Evolutionary conservation across 2,329 filamentous ascomycete species (phyloP), one percentile per base, ranked within the genome.

Genomic region (Talaromyces sp.): DNA sequence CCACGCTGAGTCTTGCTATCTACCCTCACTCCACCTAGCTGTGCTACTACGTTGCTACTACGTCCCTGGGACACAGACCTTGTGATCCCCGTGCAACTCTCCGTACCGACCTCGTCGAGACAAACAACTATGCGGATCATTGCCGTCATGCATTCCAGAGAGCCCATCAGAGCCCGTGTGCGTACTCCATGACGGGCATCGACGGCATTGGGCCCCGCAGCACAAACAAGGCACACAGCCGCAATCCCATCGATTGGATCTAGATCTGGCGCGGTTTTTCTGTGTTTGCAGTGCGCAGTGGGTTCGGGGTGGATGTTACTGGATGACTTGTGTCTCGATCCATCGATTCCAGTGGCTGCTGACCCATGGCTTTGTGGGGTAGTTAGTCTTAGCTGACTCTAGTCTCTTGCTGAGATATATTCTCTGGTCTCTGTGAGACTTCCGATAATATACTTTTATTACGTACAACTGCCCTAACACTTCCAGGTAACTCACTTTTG

Each of bases 181-280:
- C 31, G 31, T 49, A 49, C 43, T 62, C 49, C 33, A 62, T 62
- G 60, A 62, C 60, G 60, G 45, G 37, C 56, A 59, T 59, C 43
- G 60, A 62, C 60, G 60, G 45, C 9, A n/a, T 10, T 62, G 60
- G 8, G 60, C 60, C 60, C 60, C 60, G 60, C 60, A 62, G 60
- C 27, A 19, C 37, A 62, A 62, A 62, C 60, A 62, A 62, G 60
- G 60, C 37, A 62, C 37, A 22, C 60, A 62, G 49, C 35, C 60
- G 31, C 24, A 62, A 13, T 57, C 27, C 19, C 27, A 24, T 16
- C 56, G 35, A 14, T 47, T 52, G 49, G 19, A 24, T 58, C 56
- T 35, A 56, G 50, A 56, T 56, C 52, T n/a, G 31, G n/a, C 31
- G 27, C 35, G 31, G 31, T 56, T 56, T 56, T 31, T 56, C n/a